Evolutionary conservation across 331 rosid species (phyloP), one percentile per base, ranked within the genome.

Genomic region (Pyrus hybrid): DNA sequence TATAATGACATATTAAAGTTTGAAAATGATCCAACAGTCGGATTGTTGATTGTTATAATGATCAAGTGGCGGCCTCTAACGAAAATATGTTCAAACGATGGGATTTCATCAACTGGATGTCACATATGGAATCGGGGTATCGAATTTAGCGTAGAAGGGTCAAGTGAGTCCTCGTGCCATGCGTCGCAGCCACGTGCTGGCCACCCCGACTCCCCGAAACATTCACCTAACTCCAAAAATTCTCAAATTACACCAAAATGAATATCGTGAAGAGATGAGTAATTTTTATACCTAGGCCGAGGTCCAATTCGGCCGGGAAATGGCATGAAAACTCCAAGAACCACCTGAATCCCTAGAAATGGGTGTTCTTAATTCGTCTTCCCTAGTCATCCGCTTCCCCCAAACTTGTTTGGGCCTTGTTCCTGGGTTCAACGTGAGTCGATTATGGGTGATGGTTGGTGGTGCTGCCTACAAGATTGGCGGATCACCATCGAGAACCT

Each of bases 161-260:
- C 8, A 16, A 49, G 54, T 49, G 54, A 2, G 18, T 17, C 18
- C 3, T 16, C 0, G 8, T 3, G 54, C 3, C 1, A 16, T 0
- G 0, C 1, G 17, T 0, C 1, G 8, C 8, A 26, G 43, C 43
- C 11, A 8, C 11, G 8, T 1, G 12, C 12, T 0, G 0, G 6
- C 17, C 1, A 2, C 8, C 20, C 20, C 2, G 2, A 47, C 18
- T 47, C 8, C 0, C 1, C 3, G 0, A 1, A 14, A 47, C 18
- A 47, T 47, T 47, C 54, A 47, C 1, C 54, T 47, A 47, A 5
- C 8, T 49, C 1, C n/a, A 49, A 49, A 49, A 49, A 14, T 49
- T 6, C 54, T 16, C n/a, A 49, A 49, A 16, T 49, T 5, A 16
- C 18, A 16, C 54, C 20, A 47, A 5, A 47, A 49, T 49, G 8